Base-by-base conservation (phyloP, 2,329 filamentous ascomycete species). In the Penicillium sp. region DNA sequence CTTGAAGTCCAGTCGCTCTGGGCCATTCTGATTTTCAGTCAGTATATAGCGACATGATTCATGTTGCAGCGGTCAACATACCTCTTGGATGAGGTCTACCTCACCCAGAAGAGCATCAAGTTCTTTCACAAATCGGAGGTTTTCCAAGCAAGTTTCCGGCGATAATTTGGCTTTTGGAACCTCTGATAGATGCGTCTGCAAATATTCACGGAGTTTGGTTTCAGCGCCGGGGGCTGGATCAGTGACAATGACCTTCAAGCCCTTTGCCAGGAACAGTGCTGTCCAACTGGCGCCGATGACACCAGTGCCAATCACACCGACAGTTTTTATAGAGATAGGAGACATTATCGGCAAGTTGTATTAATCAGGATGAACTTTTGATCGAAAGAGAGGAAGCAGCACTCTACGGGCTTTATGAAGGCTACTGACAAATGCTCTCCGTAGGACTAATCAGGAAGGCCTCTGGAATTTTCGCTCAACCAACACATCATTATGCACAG, bases 251-350 rank as follows among this genome's bases (percentile, higher is more conserved):
- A 79, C 76, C 16, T 63, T 61, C n/a, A 73, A 57, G 18, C 73
- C 74, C 44, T 69, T 66, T 4, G 74, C 65, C 0, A 76, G 66
- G 47, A 76, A 77, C 0, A 77, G 64, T 9, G 71, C 72, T 2
- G 75, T 71, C 76, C 77, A 79, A 10, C 70, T 73, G 16, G 74
- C 70, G 14, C 74, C 75, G 16, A 77, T 77, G 13, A 71, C 66
- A 5, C 75, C 74, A 27, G 66, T 70, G 9, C 74, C 74, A 40
- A 76, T 69, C 4, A 76, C 63, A 9, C 57, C 61, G 27, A 56
- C 50, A 4, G 59, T 63, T 43, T 39, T 78, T 52, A 75, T 73
- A 10, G 36, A 1, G 24, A 34, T n/a, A 11, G 16, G 21, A 39
- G 32, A 8, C 45, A 47, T 47, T 9, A 2, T 47, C 24, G 8